Percentiles rank a stretch among this genome's conserved stretches.
phyloP scores from a whole-genome alignment of 2,329 filamentous ascomycete genomes.

The Blastomyces emzantsi region DNA sequence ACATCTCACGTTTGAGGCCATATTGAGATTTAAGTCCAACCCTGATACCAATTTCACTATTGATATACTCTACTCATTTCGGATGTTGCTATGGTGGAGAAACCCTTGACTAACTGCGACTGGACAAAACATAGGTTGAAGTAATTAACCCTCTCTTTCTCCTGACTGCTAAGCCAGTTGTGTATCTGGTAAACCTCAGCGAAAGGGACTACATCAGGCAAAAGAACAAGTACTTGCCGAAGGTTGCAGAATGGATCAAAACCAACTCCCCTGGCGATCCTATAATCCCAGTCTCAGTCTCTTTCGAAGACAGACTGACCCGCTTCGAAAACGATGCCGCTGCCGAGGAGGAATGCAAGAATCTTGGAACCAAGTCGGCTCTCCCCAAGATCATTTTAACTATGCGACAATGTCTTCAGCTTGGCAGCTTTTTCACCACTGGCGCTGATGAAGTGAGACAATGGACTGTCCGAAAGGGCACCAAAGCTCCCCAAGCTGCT shows the following conservation, averaged over 20 bases:
- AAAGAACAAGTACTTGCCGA: conserved; percentile 98
- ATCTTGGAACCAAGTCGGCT: conserved; percentile 72
- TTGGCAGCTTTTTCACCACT: conserved; percentile 95
- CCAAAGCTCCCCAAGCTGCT: conserved; percentile 93
- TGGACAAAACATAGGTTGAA: conserved; percentile 59
- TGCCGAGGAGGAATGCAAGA: conserved; percentile 79
- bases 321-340: conserved; percentile 69
- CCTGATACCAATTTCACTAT: conserved; percentile 47
- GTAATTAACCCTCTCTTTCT: conserved; percentile 95
- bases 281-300: conserved; percentile 86
- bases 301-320: conserved; percentile 85
- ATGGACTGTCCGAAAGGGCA: conserved; percentile 94
- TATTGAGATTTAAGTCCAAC: conserved; percentile 73
- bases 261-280: conserved; percentile 78
- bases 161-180: conserved; percentile 90
- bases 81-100: conserved; percentile 12
- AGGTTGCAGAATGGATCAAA: conserved; percentile 94
- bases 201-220: conserved; percentile 96
- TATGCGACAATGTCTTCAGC: conserved; percentile 86
- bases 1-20: conserved; percentile 63
- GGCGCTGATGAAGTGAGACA: conserved; percentile 94
- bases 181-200: conserved; percentile 93
- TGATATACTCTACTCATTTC: conserved; percentile 13
- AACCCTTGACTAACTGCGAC: conserved; percentile 9
- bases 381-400: conserved; percentile 84